Evolutionary conservation across 805 yeast species (phyloP).

Genomic region (Starmerella vitae): DNA sequence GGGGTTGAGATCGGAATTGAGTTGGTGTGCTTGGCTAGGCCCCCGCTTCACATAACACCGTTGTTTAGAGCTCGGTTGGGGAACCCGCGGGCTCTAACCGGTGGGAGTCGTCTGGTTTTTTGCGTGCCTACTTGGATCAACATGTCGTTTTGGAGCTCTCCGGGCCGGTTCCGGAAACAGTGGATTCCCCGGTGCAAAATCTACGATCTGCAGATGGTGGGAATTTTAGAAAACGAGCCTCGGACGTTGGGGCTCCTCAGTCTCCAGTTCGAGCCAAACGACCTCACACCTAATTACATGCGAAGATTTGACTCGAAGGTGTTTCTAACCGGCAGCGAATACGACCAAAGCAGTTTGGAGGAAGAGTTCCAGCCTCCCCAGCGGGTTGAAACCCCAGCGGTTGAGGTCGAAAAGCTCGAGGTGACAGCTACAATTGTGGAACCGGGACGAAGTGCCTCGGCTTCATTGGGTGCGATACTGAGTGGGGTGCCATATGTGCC

Average conservation of each 20-base stretch:
- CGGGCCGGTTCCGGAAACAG: slow-evolving; percentile 30
- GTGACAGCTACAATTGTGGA: not conserved
- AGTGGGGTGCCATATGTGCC: not conserved
- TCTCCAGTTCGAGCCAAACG: slow-evolving; percentile 29
- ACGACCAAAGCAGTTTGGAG: slow-evolving; percentile 17
- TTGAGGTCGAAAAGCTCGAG: not conserved
- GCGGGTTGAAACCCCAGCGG: not conserved
- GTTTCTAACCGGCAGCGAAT: slow-evolving; percentile 29
- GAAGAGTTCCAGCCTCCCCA: slow-evolving; percentile 12
- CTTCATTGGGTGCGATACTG: not conserved
- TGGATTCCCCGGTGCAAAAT: slow-evolving; percentile 95
- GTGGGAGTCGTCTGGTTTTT: slow-evolving; percentile 12
- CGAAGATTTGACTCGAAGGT: slow-evolving; percentile 50
- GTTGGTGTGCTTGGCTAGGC: slow-evolving; percentile 72
- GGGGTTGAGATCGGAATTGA: slow-evolving; percentile 79
- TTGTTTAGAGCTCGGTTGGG: slow-evolving; percentile 57
- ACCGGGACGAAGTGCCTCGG: not conserved
- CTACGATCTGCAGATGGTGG: slow-evolving; percentile 96
- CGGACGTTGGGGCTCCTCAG: slow-evolving; percentile 54
- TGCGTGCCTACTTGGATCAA: slow-evolving; percentile 87
- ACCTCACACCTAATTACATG: slow-evolving; percentile 28
- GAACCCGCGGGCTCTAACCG: slow-evolving; percentile 35
- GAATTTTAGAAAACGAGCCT: slow-evolving; percentile 82
- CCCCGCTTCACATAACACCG: slow-evolving; percentile 88
- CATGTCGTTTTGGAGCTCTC: slow-evolving; percentile 73